Evolutionary conservation across 1,284 basidiomycete genomes (phyloP), one percentile per base, ranked within the genome.

Genomic region (Cerioporus squamosus): DNA sequence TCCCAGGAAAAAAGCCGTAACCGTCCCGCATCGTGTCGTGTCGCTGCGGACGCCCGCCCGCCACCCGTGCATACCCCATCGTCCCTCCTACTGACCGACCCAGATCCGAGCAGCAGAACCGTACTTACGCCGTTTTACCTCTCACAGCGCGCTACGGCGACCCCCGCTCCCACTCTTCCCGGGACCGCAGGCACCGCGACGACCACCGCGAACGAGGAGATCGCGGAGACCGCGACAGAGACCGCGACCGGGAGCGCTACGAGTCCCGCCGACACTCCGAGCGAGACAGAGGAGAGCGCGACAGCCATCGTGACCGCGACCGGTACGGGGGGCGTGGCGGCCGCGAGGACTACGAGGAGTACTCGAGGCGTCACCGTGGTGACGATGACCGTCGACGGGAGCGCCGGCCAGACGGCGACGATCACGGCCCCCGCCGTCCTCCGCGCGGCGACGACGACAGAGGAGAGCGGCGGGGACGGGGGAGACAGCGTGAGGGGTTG

Each of bases 151-250:
- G 72, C 44, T 71, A 68, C 63, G 80, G 84, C 67, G 84, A 85
- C 59, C 26, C 26, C 26, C 79, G 84, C 55, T 77, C 85, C 68
- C 79, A 82, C 60, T 72, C 79, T 7, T 79, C 81, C 56, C 65
- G 68, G 49, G 70, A 68, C 26, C 60, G 64, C 15, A 75, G 79
- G 40, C 78, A 83, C 65, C 79, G 79, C 47, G 80, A 84, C 51
- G 78, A 82, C 48, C 71, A 75, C 24, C 65, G 78, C 39, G 70
- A 71, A 40, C 67, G 68, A 26, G 64, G 66, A 53, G 69, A 70
- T 36, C 70, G 68, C 47, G 72, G 75, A 50, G 75, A 78, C 49
- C 70, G 77, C 24, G 75, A 74, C 50, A 61, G 72, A 45, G 69
- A 84, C 43, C 71, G 79, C 26, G 75, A 77, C 24, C 66, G 76